A percentile compares a stretch with the other conserved stretches of the same genome.
These are phyloP conservation scores for Melanogaster broomeanus DNA, from an alignment of 768 basidiomycete species.

Conservation along the genomic window DNA sequence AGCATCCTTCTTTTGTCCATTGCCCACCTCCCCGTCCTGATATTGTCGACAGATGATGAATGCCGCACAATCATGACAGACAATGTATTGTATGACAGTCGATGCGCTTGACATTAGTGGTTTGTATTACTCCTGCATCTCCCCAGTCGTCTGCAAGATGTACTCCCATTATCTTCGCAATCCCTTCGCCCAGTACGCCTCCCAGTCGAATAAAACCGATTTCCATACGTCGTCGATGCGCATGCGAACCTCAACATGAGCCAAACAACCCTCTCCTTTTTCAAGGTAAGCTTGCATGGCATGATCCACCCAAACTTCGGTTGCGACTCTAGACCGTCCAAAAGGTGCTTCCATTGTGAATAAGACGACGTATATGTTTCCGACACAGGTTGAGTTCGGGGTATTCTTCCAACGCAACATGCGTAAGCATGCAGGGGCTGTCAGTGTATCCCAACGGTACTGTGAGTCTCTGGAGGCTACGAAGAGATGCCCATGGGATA, in stretches of 20 bases:
- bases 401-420: too few relatives aligned
- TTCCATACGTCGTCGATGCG: neutral
- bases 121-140: too few relatives aligned
- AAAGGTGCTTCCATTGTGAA: neutral
- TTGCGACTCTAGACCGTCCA: too few relatives aligned
- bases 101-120: too few relatives aligned
- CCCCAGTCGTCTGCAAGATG: too few relatives aligned
- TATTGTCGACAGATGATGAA: too few relatives aligned
- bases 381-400: too few relatives aligned
- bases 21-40: too few relatives aligned
- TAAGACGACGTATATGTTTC: neutral
- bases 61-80: too few relatives aligned
- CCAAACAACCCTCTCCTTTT: neutral
- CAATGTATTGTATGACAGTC: too few relatives aligned
- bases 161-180: neutral
- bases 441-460: neutral
- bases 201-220: neutral
- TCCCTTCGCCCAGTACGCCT: neutral
- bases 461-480: constrained; percentile 18
- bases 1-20: neutral
- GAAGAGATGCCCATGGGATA: constrained; percentile 36
- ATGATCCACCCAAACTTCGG: neutral
- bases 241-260: neutral
- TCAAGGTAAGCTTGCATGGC: neutral
- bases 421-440: too few relatives aligned